Evolutionary conservation across 805 yeast genomes (phyloP).

Genomic region (Starmerella powellii): DNA sequence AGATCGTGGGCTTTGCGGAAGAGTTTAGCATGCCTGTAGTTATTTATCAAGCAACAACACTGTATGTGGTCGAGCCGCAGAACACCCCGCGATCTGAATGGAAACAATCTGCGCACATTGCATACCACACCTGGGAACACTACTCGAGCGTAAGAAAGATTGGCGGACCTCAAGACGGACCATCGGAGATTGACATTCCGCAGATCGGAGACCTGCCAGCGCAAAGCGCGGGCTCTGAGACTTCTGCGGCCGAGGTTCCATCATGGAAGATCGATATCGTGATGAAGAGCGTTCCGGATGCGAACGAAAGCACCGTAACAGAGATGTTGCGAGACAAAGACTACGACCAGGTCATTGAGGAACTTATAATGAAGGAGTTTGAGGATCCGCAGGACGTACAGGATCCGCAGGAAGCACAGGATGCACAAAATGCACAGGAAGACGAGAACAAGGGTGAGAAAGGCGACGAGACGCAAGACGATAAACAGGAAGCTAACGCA

Average conservation of each 20-base stretch:
- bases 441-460: neutral
- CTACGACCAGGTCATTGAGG: slow-evolving; percentile 26
- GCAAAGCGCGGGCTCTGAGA: neutral
- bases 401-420: neutral
- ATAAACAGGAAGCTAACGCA: too few species aligned
- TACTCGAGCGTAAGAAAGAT: slow-evolving; percentile 33
- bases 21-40: slow-evolving; percentile 27
- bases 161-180: slow-evolving; percentile 32
- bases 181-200: slow-evolving; percentile 10
- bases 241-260: slow-evolving; percentile 17
- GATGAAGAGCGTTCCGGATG: slow-evolving; percentile 23
- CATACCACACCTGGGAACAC: slow-evolving; percentile 36
- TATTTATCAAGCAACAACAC: slow-evolving; percentile 31
- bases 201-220: neutral
- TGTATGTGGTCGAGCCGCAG: slow-evolving; percentile 28
- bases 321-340: slow-evolving; percentile 16
- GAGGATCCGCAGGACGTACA: neutral
- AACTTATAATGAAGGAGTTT: slow-evolving; percentile 18
- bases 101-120: slow-evolving; percentile 25
- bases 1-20: slow-evolving; percentile 33
- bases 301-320: slow-evolving; percentile 13
- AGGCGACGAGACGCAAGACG: too few species aligned
- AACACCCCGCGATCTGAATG: neutral
- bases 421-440: neutral
- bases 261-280: slow-evolving; percentile 27